Percentiles rank a stretch among this genome's conserved stretches.
These are phyloP conservation scores for Paralagenidium karlingii DNA, from an alignment of 352 stramenopile species.

Conservation along the genomic window DNA sequence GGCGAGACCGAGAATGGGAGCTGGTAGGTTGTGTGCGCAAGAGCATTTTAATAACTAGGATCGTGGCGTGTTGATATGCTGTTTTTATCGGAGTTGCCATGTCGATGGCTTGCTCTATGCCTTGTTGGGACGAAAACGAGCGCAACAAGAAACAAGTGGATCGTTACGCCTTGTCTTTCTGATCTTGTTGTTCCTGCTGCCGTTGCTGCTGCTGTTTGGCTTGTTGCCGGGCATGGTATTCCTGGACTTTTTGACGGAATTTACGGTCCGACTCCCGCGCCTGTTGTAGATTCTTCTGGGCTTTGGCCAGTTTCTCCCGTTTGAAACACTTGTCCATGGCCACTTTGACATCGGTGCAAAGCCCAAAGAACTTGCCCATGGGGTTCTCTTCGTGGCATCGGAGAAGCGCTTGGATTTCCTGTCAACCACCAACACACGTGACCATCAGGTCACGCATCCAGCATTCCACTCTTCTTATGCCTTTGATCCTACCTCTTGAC, in stretches of 20 bases:
- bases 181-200: constrained; percentile 2
- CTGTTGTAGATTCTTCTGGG: constrained; percentile 43
- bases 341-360: constrained; percentile 51
- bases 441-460: neutral
- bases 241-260: constrained; percentile 67
- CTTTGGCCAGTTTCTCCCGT: constrained; percentile 43
- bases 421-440: constrained; percentile 1
- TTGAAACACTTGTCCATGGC: constrained; percentile 70
- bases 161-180: too few relatives aligned
- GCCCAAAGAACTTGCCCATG: constrained; percentile 64
- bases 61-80: too few relatives aligned
- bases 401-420: constrained; percentile 60
- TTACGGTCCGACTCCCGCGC: constrained; percentile 54
- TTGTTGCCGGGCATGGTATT: constrained; percentile 32
- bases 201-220: constrained; percentile 8
- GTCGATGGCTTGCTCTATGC: too few relatives aligned
- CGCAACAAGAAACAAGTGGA: too few relatives aligned
- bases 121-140: too few relatives aligned
- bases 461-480: neutral
- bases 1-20: too few relatives aligned
- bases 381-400: constrained; percentile 66
- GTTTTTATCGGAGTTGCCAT: too few relatives aligned
- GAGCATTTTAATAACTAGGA: too few relatives aligned
- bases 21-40: too few relatives aligned
- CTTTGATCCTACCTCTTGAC: constrained; percentile 36